These are phyloP conservation scores for Bjerkandera adusta DNA, from an alignment of 1,284 basidiomycete species.

Conservation along the genomic window DNA sequence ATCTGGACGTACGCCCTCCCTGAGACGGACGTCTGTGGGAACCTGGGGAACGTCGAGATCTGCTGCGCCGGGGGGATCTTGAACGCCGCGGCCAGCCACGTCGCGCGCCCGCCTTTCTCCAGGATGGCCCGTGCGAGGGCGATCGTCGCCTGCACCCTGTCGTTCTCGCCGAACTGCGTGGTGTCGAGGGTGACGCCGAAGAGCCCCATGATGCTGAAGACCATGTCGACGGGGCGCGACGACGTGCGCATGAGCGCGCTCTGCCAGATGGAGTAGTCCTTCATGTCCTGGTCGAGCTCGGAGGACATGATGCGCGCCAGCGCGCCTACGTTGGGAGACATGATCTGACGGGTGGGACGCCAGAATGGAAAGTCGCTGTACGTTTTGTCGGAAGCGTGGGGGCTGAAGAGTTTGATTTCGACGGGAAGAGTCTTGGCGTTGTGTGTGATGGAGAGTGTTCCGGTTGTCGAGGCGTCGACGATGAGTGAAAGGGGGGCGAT, in stretches of 20 bases:
- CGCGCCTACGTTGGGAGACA: neutral
- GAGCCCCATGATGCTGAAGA: constrained; percentile 30
- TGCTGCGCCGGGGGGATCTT: constrained; percentile 11
- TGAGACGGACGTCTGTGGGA: constrained; percentile 21
- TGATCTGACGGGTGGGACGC: neutral
- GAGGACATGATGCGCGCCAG: neutral
- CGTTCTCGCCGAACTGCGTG: constrained; percentile 17
- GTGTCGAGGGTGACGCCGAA: constrained; percentile 25
- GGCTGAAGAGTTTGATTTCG: neutral
- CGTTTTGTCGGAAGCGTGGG: neutral
- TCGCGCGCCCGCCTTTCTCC: constrained; percentile 19
- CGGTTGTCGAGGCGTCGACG: neutral
- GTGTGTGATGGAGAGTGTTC: neutral
- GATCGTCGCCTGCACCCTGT: constrained; percentile 23
- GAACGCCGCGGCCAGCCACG: constrained; percentile 20
- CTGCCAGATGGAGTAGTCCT: constrained; percentile 20
- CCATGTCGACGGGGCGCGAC: constrained; percentile 27
- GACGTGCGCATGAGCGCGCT: constrained; percentile 25
- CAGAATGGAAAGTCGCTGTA: neutral
- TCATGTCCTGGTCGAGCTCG: neutral
- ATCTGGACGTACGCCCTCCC: constrained; percentile 15
- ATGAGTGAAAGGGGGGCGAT: neutral
- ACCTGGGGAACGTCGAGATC: constrained; percentile 24
- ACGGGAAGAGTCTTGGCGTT: neutral
- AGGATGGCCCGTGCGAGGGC: constrained; percentile 23